Conservation (phyloP, 257 asterid genomes). For the Solanum chiquidenum region DNA sequence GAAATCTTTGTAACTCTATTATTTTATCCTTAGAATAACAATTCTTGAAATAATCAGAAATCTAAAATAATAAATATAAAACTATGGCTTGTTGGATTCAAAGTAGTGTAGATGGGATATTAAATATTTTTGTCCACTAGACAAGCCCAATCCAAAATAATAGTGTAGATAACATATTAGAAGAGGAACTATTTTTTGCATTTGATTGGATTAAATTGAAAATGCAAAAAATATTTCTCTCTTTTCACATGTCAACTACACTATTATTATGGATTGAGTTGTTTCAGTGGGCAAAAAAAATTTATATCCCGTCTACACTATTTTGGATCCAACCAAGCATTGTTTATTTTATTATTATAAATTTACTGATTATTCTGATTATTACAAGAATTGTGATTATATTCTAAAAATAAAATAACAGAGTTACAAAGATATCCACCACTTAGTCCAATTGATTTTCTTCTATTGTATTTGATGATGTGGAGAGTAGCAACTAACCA, state of each 20-base stretch:
- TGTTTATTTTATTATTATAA: slow-evolving; percentile 1
- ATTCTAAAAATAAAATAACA: not conserved
- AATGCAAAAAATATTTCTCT: not conserved
- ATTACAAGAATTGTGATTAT: not conserved
- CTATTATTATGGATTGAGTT: not conserved
- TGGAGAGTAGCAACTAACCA: not conserved
- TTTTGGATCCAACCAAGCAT: slow-evolving; percentile 1
- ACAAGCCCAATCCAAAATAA: not conserved
- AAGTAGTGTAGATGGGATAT: not conserved
- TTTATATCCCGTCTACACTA: not conserved
- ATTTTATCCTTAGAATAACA: not conserved
- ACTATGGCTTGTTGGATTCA: not conserved
- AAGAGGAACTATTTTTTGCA: not conserved
- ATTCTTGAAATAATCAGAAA: not conserved
- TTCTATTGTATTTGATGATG: not conserved
- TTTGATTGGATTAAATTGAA: not conserved
- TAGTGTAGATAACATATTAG: not conserved
- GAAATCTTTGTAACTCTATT: not conserved
- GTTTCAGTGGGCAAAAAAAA: too few relatives aligned
- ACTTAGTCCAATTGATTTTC: not conserved
- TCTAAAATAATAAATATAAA: not conserved
- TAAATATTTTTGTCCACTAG: not conserved
- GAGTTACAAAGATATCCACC: not conserved
- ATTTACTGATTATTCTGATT: not conserved
- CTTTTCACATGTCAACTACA: not conserved